A percentile compares a stretch with the other conserved stretches of the same genome.
phyloP scores from a whole-genome alignment of 2,329 filamentous ascomycete species.

The Didymellaceae sp. region DNA sequence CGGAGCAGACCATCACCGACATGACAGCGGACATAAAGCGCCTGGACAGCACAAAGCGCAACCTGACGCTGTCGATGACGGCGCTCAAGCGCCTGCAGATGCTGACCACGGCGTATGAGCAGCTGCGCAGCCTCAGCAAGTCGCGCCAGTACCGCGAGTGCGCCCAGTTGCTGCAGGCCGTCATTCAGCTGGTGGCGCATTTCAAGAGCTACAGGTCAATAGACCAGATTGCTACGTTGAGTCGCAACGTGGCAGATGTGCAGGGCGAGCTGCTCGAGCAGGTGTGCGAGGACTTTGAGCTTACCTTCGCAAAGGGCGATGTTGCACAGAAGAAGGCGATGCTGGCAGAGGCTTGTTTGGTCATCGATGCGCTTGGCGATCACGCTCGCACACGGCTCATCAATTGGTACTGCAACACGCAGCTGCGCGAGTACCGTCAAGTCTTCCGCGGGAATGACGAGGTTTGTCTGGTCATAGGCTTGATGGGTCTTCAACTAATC shows the following conservation, averaged over 20 bases:
- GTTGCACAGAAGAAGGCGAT: conserved; percentile 71
- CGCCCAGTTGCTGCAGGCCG: conserved; percentile 89
- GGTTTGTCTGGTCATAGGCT: conserved; percentile 24
- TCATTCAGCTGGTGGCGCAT: conserved; percentile 96
- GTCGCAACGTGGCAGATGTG: conserved; percentile 89
- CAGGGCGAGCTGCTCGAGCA: conserved; percentile 93
- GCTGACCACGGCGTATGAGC: conserved; percentile 98
- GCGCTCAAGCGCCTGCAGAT: conserved; percentile 96
- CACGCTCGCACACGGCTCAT: conserved; percentile 80
- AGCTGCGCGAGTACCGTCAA: conserved; percentile 91
- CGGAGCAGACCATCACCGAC: conserved; percentile 92
- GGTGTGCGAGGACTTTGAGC: conserved; percentile 98
- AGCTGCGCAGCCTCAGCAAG: conserved; percentile 81
- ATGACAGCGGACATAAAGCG: conserved; percentile 99
- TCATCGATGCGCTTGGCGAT: conserved; percentile 94
- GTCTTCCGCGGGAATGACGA: conserved; percentile 97
- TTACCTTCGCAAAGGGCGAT: conserved; percentile 89
- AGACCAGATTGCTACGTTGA: conserved; percentile 94
- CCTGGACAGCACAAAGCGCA: conserved; percentile 93
- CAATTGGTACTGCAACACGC: conserved; percentile 98
- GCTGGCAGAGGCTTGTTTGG: conserved; percentile 85
- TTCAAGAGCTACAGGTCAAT: conserved; percentile 98
- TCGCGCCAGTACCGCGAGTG: conserved; percentile 93
- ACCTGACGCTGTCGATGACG: conserved; percentile 96
- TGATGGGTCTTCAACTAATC: conserved; percentile 23